Percentiles rank a stretch among this genome's conserved stretches.
These are phyloP conservation scores for Daldinia concentrica DNA, from an alignment of 495 filamentous ascomycete species.

Conservation along the genomic window DNA sequence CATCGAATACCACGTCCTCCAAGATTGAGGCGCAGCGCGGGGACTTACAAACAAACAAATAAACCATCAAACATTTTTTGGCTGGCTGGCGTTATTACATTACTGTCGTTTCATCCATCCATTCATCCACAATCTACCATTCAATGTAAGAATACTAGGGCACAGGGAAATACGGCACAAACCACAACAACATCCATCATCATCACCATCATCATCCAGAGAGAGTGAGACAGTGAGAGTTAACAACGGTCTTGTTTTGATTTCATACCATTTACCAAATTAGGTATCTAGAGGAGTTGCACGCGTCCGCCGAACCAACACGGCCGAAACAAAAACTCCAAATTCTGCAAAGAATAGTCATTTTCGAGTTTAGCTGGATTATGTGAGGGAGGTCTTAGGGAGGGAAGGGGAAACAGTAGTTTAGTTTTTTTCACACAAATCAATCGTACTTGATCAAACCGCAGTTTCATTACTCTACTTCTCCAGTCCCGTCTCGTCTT, in stretches of 20 bases:
- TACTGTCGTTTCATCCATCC: neutral
- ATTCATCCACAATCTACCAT: neutral
- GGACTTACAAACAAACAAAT: neutral
- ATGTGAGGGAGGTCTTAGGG: neutral
- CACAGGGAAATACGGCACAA: slow-evolving; percentile 2
- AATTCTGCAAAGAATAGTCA: slow-evolving; percentile 7
- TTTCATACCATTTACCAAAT: neutral
- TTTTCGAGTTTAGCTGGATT: neutral
- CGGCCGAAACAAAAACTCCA: neutral
- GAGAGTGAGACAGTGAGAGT: neutral
- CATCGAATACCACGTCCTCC: neutral
- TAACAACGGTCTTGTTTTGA: slow-evolving; percentile 1
- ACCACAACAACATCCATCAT: neutral
- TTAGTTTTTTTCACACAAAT: neutral
- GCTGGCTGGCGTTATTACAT: neutral
- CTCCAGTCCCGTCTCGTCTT: neutral
- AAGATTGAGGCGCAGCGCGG: slow-evolving; percentile 6
- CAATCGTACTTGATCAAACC: neutral
- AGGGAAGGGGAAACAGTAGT: neutral
- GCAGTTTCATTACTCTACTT: neutral
- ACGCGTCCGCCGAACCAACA: neutral
- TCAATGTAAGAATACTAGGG: slow-evolving; percentile 5
- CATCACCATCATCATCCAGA: neutral
- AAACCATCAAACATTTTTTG: neutral
- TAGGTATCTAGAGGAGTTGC: neutral